Base-by-base conservation (phyloP, 805 yeast species). In the Nematodospora valgi region DNA sequence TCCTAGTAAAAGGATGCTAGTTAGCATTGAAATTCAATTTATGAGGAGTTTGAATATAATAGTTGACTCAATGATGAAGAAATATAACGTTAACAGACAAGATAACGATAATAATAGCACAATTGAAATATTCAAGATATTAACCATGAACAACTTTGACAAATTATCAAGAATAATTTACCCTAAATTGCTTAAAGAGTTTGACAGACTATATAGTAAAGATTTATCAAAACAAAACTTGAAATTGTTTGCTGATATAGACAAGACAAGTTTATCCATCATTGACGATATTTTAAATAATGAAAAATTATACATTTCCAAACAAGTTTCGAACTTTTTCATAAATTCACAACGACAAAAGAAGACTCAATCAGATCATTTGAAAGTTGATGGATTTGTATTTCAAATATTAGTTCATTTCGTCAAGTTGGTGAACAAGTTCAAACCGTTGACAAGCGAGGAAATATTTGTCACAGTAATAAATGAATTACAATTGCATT, bases 111-210 rank as follows among this genome's bases (percentile, higher is more conserved):
- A 23, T 10, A 11, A 18, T 4, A 16, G 13, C 4, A 20, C 23
- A 4, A 48, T 49, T 19, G 59, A 60, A 17, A 48, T 54, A 7
- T 67, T 50, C 51, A 67, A 67, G 41, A 54, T 67, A 2, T 49
- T 67, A 33, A 62, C 71, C 4, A 67, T 67, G 70, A 67, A 67
- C 46, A 67, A 67, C 43, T 59, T 64, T 37, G 68, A 66, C 25
- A 56, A 52, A 25, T 47, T 67, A 12, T 58, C 63, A 1, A 48
- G 58, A 27, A 37, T 39, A 4, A 46, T 58, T 1, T 62, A 55
- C 39, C 70, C 70, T 2, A 39, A 39, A 17, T 45, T 67, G 27
- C 53, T 64, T 16, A 34, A 41, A 5, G 53, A 49, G 24, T 67
- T 62, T 37, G 73, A 67, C 41, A 39, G 38, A 31, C 40, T 60